Percentiles rank a stretch among this genome's conserved stretches.
These are phyloP conservation scores for Sphagnum tenellum DNA, from an alignment of 225 moss, liverwort and hornwort genomes.

Conservation along the genomic window DNA sequence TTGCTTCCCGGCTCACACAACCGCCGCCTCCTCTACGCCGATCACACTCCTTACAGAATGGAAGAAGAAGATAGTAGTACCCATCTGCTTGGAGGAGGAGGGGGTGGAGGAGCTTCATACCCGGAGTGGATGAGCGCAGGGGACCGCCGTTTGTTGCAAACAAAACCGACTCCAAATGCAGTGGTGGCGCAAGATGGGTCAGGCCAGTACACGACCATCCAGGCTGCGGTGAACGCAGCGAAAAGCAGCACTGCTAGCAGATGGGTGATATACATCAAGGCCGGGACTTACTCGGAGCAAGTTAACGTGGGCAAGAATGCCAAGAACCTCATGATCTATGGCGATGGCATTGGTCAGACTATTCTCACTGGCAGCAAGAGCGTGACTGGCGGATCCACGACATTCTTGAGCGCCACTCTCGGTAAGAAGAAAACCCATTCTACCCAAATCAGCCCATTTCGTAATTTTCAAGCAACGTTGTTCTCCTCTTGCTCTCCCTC, in stretches of 20 bases:
- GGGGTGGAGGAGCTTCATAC: neutral
- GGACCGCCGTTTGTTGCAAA: conserved; percentile 42
- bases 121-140: conserved; percentile 31
- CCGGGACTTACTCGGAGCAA: conserved; percentile 52
- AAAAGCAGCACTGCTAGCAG: conserved; percentile 13
- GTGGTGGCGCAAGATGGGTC: conserved; percentile 62
- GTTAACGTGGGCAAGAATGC: conserved; percentile 35
- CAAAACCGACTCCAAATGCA: conserved; percentile 26
- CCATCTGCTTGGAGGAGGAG: no score
- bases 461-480: no score
- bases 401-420: conserved; percentile 54
- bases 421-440: conserved; percentile 20
- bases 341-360: conserved; percentile 43
- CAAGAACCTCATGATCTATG: conserved; percentile 26
- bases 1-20: conserved; percentile 17
- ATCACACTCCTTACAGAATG: conserved; percentile 13
- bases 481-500: no score
- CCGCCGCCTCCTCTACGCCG: conserved; percentile 19
- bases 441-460: neutral
- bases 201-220: conserved; percentile 36
- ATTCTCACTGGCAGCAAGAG: conserved; percentile 45
- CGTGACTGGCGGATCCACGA: conserved; percentile 40
- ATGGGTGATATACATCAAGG: conserved; percentile 70
- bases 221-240: conserved; percentile 48
- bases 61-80: conserved; percentile 6